Conservation (phyloP, 2,329 filamentous ascomycete genomes). For the Colletotrichum australisinense region DNA sequence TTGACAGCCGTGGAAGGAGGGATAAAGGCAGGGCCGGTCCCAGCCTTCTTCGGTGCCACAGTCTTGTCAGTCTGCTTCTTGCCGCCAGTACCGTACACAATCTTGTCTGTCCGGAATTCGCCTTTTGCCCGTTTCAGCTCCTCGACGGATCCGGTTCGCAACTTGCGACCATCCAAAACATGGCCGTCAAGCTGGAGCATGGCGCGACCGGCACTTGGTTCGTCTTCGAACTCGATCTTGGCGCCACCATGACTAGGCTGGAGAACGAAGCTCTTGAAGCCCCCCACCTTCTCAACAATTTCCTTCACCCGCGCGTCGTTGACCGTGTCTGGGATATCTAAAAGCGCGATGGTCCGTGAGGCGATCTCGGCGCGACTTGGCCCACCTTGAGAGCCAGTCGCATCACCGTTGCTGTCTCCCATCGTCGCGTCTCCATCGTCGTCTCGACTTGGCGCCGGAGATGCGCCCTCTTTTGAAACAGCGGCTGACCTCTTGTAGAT, state of each 20-base stretch:
- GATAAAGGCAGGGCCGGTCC: constrained; percentile 50
- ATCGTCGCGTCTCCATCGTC: constrained; percentile 54
- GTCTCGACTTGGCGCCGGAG: constrained; percentile 49
- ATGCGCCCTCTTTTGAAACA: constrained; percentile 45
- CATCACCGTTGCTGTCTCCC: constrained; percentile 41
- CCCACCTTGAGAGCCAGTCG: not conserved
- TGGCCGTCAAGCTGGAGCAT: constrained; percentile 68
- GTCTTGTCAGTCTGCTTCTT: constrained; percentile 38
- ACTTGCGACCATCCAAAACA: constrained; percentile 64
- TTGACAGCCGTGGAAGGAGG: constrained; percentile 56
- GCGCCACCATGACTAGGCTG: constrained; percentile 87
- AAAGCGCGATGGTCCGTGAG: constrained; percentile 81
- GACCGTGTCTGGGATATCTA: constrained; percentile 91
- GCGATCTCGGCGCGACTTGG: constrained; percentile 60
- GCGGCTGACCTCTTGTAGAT: constrained; percentile 67
- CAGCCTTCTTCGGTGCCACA: constrained; percentile 42
- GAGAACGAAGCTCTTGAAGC: constrained; percentile 80
- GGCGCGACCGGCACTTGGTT: constrained; percentile 78
- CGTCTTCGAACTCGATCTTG: constrained; percentile 82
- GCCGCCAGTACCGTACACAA: constrained; percentile 49
- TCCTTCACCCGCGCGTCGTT: constrained; percentile 86
- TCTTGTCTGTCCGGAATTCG: constrained; percentile 55
- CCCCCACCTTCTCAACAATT: constrained; percentile 77
- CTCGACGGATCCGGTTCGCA: constrained; percentile 65
- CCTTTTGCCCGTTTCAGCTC: constrained; percentile 66